phyloP scores from a whole-genome alignment of 805 yeast genomes.

The Candida argentea region DNA sequence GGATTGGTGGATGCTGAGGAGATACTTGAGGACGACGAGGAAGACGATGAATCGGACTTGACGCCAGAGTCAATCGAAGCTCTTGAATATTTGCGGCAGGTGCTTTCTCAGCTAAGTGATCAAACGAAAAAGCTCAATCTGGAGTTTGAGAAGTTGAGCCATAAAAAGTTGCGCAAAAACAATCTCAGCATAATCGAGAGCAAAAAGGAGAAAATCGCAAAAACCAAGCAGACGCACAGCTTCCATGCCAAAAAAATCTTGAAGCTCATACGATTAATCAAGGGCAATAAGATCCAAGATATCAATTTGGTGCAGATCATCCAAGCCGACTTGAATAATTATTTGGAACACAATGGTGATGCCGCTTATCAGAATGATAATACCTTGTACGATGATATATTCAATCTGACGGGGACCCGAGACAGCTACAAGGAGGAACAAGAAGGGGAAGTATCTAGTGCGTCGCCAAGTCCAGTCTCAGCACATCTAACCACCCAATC shows the following conservation, averaged over 20 bases:
- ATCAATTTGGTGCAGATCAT: conserved; percentile 23
- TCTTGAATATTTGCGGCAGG: conserved; percentile 20
- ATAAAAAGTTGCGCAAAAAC: conserved; percentile 30
- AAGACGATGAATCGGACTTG: conserved; percentile 11
- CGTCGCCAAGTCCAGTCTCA: conserved; percentile 1
- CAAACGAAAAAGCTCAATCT: conserved; percentile 27
- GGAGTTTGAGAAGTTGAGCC: conserved; percentile 30
- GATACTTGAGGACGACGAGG: conserved; percentile 7
- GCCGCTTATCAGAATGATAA: conserved; percentile 29
- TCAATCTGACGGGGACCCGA: conserved; percentile 10
- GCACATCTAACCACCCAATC: neutral
- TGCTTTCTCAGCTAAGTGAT: conserved; percentile 20
- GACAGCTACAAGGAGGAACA: conserved; percentile 6
- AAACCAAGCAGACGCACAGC: conserved; percentile 19
- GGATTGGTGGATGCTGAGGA: conserved; percentile 5
- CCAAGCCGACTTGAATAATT: conserved; percentile 29
- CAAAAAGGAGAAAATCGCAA: conserved; percentile 30
- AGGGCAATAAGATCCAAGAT: conserved; percentile 15
- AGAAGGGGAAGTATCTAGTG: conserved; percentile 7
- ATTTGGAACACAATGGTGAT: conserved; percentile 28
- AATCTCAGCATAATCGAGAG: conserved; percentile 25
- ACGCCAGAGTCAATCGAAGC: conserved; percentile 26
- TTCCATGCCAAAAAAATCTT: conserved; percentile 29
- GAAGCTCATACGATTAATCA: conserved; percentile 20
- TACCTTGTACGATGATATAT: conserved; percentile 32